phyloP scores from a whole-genome alignment of 257 asterid species.

The Asclepias syriaca region DNA sequence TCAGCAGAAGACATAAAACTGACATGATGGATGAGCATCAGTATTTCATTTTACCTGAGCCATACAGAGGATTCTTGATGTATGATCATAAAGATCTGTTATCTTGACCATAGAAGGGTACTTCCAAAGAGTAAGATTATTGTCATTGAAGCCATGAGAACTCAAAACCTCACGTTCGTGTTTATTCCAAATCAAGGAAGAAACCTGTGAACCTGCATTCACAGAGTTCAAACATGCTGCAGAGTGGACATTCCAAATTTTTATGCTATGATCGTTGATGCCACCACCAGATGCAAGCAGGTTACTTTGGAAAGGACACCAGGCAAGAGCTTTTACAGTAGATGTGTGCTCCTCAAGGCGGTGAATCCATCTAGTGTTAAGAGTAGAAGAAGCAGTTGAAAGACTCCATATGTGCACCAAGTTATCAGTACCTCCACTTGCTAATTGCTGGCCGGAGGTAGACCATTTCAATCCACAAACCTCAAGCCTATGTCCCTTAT shows the following conservation, averaged over 20 bases:
- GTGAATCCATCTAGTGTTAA: conserved; percentile 32
- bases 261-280: conserved; percentile 31
- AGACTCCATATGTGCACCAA: conserved; percentile 31
- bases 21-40: not conserved
- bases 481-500: conserved; percentile 24
- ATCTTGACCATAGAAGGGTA: conserved; percentile 53
- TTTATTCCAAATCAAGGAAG: conserved; percentile 41
- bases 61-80: conserved; percentile 13
- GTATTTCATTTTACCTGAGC: conserved; percentile 12
- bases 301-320: conserved; percentile 54
- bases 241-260: conserved; percentile 40
- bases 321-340: conserved; percentile 44
- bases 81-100: conserved; percentile 43
- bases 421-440: conserved; percentile 39
- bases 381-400: conserved; percentile 24
- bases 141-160: conserved; percentile 33
- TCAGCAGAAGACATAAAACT: not conserved
- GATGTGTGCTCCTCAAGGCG: conserved; percentile 36
- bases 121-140: conserved; percentile 52
- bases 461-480: conserved; percentile 37
- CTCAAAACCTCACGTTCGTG: conserved; percentile 43
- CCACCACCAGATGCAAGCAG: conserved; percentile 53
- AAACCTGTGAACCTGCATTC: conserved; percentile 41
- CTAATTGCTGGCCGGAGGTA: conserved; percentile 33
- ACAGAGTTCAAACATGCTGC: conserved; percentile 43